Evolutionary conservation across 176 grass and related monocot genomes (phyloP).

Genomic region (Themeda triandra): DNA sequence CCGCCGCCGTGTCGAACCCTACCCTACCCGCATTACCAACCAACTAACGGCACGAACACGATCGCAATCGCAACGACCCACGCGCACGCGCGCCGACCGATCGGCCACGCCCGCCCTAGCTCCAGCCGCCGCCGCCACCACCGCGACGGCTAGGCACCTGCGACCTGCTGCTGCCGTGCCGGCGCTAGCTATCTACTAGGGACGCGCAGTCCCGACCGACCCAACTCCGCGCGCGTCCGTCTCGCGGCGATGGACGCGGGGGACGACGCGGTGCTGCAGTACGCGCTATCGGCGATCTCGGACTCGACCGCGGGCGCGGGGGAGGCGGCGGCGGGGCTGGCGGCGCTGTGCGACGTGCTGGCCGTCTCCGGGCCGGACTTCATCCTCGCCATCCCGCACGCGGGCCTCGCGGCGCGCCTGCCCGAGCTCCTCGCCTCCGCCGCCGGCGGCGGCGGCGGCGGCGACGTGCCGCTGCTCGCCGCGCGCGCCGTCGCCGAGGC

Average conservation of each 20-base stretch:
- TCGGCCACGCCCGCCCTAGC: neutral
- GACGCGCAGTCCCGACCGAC: too few species aligned
- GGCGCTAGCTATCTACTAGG: neutral
- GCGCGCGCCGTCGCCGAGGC: constrained; percentile 42
- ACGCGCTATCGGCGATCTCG: constrained; percentile 13
- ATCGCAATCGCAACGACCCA: too few species aligned
- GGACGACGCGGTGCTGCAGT: neutral
- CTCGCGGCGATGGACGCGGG: neutral
- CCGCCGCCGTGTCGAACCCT: too few species aligned
- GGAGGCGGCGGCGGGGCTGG: constrained; percentile 11
- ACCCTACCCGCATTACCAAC: neutral
- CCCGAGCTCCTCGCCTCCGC: constrained; percentile 2
- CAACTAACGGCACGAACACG: neutral
- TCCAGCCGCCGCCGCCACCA: too few species aligned
- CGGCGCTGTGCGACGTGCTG: constrained; percentile 25
- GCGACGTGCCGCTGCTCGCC: constrained; percentile 36
- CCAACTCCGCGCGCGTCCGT: neutral
- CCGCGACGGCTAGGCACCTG: neutral
- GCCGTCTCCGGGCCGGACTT: neutral
- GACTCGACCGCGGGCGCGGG: neutral
- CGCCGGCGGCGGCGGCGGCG: neutral
- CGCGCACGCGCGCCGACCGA: neutral
- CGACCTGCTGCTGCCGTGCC: neutral
- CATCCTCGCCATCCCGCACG: neutral
- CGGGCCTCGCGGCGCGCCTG: neutral